A percentile compares a stretch with the other conserved stretches of the same genome.
Evolutionary conservation across 768 basidiomycete species (phyloP).

Genomic region (Kwoniella heveanensis): DNA sequence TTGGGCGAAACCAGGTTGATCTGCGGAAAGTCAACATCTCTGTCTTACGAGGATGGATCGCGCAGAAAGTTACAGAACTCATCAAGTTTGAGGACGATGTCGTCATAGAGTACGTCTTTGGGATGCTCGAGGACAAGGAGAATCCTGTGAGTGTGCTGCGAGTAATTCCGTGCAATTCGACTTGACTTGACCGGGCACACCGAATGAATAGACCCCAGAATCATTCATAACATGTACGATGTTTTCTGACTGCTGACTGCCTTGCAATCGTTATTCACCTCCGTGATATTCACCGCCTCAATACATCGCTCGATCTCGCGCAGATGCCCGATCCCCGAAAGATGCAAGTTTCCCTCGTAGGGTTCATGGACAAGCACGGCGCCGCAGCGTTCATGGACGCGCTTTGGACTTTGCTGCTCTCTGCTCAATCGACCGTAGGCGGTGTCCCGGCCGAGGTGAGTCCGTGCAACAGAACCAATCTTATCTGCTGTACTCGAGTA

Average conservation of each 20-base stretch:
- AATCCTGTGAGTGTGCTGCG: constrained; percentile 81
- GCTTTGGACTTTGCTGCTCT: constrained; percentile 88
- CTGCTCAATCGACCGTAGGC: constrained; percentile 83
- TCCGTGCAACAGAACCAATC: no score
- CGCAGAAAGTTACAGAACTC: constrained; percentile 77
- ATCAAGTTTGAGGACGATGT: constrained; percentile 96
- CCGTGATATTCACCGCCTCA: neutral
- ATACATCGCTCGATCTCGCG: neutral
- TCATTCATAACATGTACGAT: no score
- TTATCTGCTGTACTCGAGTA: no score
- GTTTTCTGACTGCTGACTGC: no score
- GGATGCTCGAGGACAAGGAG: constrained; percentile 80
- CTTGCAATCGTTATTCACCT: no score
- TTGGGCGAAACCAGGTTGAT: no score
- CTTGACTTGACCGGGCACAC: no score
- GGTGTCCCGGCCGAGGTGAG: constrained; percentile 76
- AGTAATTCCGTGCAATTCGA: no score
- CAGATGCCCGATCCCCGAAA: constrained; percentile 89
- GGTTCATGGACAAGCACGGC: constrained; percentile 79
- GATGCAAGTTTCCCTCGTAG: constrained; percentile 92
- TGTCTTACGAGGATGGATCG: constrained; percentile 93
- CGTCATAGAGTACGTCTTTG: constrained; percentile 94
- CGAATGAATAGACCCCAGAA: no score
- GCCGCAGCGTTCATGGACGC: constrained; percentile 83
- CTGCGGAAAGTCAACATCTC: constrained; percentile 91